phyloP scores from a whole-genome alignment of 1,284 basidiomycete species.

The Rhodotorula glutinis region DNA sequence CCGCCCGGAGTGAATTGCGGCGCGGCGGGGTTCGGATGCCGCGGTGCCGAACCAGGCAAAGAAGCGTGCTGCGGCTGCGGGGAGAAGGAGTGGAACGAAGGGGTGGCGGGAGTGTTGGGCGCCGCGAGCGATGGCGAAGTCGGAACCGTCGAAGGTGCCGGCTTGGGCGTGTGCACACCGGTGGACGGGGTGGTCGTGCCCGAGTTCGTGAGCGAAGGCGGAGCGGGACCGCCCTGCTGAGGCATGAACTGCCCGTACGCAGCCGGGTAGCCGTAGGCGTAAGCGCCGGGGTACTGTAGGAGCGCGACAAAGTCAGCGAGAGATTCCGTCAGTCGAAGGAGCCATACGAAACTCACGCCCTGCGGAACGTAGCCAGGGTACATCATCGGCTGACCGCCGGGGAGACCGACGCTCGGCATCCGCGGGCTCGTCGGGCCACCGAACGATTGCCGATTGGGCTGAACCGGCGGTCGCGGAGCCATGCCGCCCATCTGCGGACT shows the following conservation, averaged over 20 bases:
- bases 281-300: background rate
- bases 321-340: too few relatives aligned
- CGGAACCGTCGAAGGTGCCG: conserved; percentile 12
- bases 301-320: too few relatives aligned
- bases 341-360: background rate
- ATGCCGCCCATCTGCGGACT: conserved; percentile 20
- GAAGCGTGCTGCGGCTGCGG: conserved; percentile 29
- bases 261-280: background rate
- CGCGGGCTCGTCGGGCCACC: conserved; percentile 31
- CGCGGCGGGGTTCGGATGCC: conserved; percentile 16
- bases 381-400: conserved; percentile 23
- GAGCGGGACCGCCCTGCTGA: background rate
- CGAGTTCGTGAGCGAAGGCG: conserved; percentile 4
- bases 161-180: conserved; percentile 27
- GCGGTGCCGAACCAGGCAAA: conserved; percentile 13
- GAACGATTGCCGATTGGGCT: conserved; percentile 18
- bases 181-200: conserved; percentile 25
- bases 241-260: conserved; percentile 5
- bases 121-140: conserved; percentile 22
- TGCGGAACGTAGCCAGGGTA: conserved; percentile 20
- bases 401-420: conserved; percentile 23
- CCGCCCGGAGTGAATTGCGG: conserved; percentile 19
- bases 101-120: conserved; percentile 19
- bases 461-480: conserved; percentile 16
- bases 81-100: conserved; percentile 27